These are phyloP conservation scores for Aspergillus sp. DNA, from an alignment of 2,329 filamentous ascomycete species.

Conservation along the genomic window DNA sequence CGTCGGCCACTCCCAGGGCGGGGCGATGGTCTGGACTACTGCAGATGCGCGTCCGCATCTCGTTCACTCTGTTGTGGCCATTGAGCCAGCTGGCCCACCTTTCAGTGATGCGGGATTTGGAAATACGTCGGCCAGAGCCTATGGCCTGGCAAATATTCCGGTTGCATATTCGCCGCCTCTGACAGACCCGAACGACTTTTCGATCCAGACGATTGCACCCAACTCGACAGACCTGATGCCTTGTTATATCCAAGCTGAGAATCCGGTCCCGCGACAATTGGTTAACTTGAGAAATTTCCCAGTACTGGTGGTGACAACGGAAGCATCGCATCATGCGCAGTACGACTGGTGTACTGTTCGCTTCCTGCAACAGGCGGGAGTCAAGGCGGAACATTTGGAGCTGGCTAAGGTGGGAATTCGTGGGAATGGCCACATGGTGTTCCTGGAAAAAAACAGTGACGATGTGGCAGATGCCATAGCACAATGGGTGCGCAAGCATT, in stretches of 20 bases:
- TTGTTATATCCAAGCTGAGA: constrained; percentile 33
- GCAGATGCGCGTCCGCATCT: constrained; percentile 43
- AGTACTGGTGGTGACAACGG: constrained; percentile 44
- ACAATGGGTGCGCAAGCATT: not conserved
- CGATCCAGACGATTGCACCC: constrained; percentile 7
- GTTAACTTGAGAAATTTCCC: constrained; percentile 42
- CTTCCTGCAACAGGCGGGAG: constrained; percentile 48
- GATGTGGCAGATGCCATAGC: constrained; percentile 3
- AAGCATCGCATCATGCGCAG: constrained; percentile 46
- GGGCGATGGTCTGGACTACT: constrained; percentile 40
- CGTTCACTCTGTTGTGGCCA: constrained; percentile 42
- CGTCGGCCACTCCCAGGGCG: constrained; percentile 46
- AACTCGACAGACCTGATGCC: constrained; percentile 9
- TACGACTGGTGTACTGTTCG: constrained; percentile 50
- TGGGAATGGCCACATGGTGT: constrained; percentile 49
- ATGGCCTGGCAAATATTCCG: constrained; percentile 14
- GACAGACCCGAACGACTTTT: constrained; percentile 7
- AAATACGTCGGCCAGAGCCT: constrained; percentile 7
- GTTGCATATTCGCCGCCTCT: constrained; percentile 10
- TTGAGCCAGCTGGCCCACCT: constrained; percentile 49
- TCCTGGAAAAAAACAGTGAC: constrained; percentile 21
- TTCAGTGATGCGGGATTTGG: constrained; percentile 10
- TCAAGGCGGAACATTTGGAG: constrained; percentile 37
- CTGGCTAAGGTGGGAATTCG: constrained; percentile 39
- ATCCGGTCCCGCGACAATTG: constrained; percentile 36